Base-by-base conservation (phyloP, 2,329 filamentous ascomycete species). In the Endothia cerciana region DNA sequence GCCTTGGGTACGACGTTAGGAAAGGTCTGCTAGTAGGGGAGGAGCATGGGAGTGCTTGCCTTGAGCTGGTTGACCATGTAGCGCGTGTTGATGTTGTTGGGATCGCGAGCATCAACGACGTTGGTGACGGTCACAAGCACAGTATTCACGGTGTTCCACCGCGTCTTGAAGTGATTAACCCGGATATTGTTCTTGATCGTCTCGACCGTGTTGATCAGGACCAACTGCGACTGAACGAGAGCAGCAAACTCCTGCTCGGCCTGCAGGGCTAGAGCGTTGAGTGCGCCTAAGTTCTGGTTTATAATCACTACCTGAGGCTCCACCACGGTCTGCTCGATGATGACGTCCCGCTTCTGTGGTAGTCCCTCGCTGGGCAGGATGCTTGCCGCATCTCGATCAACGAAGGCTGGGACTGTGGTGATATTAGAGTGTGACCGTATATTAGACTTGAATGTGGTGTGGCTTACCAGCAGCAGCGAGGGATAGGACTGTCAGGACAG, bases 161-260 rank as follows among this genome's bases (percentile, higher is more conserved):
- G 43, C 25, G 51, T 71, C 68, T 74, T 74, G 71, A 80, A 78
- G 66, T 76, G 75, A 69, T 80, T 80, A 55, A 79, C 64, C 11
- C 78, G 76, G 67, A 83, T 79, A 68, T 79, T 80, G 67, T 80
- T 77, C 74, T 80, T 79, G 72, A 80, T 76, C 28, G 73, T 75
- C 68, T 79, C 74, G 49, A 79, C 71, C 67, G 78, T 75, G 8
- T 74, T 74, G 45, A 76, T 70, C 22, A 80, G 71, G 11, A 75
- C 74, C 28, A 79, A 65, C 66, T 80, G 73, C 0, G 76, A 73
- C 66, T 79, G 75, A 6, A 79, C 70, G 15, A 78, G 73, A 43
- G 74, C 74, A 19, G 76, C 74, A 58, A 80, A 76, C 65, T 79
- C 71, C 59, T 74, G 73, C 71, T 80, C 78, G 15, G 75, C 77